Evolutionary conservation across 2,329 filamentous ascomycete genomes (phyloP).

Genomic region (Corynespora cassiicola): DNA sequence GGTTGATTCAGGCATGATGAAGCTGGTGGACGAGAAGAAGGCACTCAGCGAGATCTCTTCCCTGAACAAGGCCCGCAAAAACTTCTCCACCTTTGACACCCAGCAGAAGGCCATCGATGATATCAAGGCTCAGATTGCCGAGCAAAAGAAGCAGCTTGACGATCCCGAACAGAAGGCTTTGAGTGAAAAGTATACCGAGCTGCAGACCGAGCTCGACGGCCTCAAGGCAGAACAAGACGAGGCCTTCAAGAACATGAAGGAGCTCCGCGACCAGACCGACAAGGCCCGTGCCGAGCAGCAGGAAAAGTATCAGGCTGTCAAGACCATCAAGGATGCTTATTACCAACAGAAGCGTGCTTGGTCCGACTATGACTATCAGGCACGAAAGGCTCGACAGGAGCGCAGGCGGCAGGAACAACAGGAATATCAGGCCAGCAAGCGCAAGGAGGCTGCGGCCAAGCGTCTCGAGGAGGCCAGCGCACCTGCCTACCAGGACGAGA

Average conservation of each 20-base stretch:
- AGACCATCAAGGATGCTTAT: constrained; percentile 89
- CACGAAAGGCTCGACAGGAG: constrained; percentile 77
- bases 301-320: constrained; percentile 81
- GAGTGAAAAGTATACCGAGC: constrained; percentile 81
- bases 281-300: constrained; percentile 86
- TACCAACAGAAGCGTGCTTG: constrained; percentile 83
- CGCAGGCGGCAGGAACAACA: constrained; percentile 82
- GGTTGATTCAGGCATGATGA: constrained; percentile 89
- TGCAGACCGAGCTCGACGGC: constrained; percentile 85
- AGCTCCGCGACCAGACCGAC: constrained; percentile 83
- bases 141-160: constrained; percentile 86
- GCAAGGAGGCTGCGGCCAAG: constrained; percentile 77
- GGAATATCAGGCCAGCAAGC: constrained; percentile 72
- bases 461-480: constrained; percentile 82
- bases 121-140: constrained; percentile 84
- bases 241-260: constrained; percentile 85
- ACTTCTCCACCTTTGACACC: constrained; percentile 83
- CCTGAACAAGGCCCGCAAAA: constrained; percentile 89
- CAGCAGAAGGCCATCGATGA: constrained; percentile 89
- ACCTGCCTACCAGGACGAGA: constrained; percentile 91
- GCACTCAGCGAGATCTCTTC: constrained; percentile 80
- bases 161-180: constrained; percentile 90
- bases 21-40: constrained; percentile 97
- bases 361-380: constrained; percentile 82
- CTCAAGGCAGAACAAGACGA: constrained; percentile 94